phyloP scores from a whole-genome alignment of 176 grass and related monocot species.

The Luzula sylvatica region DNA sequence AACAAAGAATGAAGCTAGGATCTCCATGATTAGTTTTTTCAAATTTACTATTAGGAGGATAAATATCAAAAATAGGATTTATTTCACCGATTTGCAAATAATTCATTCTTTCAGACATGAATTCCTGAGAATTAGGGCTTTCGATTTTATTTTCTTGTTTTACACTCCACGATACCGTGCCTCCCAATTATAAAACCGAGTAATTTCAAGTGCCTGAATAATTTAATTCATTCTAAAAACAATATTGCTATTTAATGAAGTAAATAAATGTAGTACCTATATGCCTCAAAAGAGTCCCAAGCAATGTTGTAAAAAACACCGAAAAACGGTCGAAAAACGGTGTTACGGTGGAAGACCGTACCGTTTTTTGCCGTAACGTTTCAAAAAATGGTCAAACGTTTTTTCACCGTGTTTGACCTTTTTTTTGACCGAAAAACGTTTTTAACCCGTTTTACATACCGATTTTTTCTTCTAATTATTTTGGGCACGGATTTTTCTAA shows the following conservation, averaged over 20 bases:
- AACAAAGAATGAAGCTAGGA: constrained; percentile 51
- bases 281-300: constrained; percentile 58
- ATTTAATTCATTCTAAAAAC: background rate
- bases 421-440: no score
- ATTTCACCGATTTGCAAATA: constrained; percentile 33
- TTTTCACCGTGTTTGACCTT: no score
- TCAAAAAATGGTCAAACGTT: no score
- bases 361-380: no score
- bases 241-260: no score
- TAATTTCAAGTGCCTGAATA: constrained; percentile 58
- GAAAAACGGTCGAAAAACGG: no score
- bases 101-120: constrained; percentile 33
- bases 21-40: constrained; percentile 59
- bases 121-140: constrained; percentile 17
- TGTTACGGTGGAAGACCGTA: no score
- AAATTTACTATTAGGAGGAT: constrained; percentile 82
- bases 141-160: constrained; percentile 23
- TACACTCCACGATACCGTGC: constrained; percentile 48
- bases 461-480: no score
- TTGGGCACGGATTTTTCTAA: no score
- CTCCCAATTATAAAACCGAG: constrained; percentile 77
- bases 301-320: no score
- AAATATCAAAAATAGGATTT: constrained; percentile 47
- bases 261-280: constrained; percentile 14
- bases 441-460: no score